phyloP scores from a whole-genome alignment of 2,329 filamentous ascomycete species.

The Graphilbum ipis-grandicollis region DNA sequence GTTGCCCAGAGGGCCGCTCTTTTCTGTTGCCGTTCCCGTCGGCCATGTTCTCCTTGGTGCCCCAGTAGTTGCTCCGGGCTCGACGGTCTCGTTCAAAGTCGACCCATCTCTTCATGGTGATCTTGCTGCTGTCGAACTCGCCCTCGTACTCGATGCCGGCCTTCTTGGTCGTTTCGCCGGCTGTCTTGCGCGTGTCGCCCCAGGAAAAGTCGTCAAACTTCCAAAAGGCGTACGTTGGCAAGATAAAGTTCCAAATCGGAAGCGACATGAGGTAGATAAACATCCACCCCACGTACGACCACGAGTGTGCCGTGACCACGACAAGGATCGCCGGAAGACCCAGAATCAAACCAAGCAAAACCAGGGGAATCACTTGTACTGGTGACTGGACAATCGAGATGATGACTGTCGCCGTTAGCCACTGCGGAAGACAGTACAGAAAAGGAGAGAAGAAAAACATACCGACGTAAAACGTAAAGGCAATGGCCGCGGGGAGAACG shows the following conservation, averaged over 20 bases:
- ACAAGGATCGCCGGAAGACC: constrained; percentile 87
- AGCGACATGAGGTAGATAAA: constrained; percentile 83
- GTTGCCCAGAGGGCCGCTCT: constrained; percentile 18
- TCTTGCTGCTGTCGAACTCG: constrained; percentile 96
- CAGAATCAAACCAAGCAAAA: constrained; percentile 78
- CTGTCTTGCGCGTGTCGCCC: constrained; percentile 95
- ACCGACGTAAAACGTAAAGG: constrained; percentile 93
- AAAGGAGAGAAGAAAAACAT: no score
- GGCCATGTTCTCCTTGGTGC: constrained; percentile 33
- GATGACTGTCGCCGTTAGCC: constrained; percentile 39
- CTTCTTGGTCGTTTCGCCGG: constrained; percentile 77
- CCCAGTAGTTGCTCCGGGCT: constrained; percentile 26
- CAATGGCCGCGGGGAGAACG: constrained; percentile 87
- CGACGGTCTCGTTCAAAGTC: constrained; percentile 69
- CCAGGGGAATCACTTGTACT: constrained; percentile 75
- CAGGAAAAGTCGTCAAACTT: constrained; percentile 99
- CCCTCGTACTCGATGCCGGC: constrained; percentile 76
- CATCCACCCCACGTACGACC: constrained; percentile 94
- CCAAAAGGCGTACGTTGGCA: constrained; percentile 93
- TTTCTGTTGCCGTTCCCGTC: constrained; percentile 12
- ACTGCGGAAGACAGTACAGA: no score
- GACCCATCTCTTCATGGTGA: constrained; percentile 97
- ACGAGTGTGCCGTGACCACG: constrained; percentile 80
- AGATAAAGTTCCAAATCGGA: constrained; percentile 93
- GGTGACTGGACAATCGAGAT: constrained; percentile 64